Conservation (phyloP, 2,329 filamentous ascomycete genomes). For the Phaeosphaeria sp. region DNA sequence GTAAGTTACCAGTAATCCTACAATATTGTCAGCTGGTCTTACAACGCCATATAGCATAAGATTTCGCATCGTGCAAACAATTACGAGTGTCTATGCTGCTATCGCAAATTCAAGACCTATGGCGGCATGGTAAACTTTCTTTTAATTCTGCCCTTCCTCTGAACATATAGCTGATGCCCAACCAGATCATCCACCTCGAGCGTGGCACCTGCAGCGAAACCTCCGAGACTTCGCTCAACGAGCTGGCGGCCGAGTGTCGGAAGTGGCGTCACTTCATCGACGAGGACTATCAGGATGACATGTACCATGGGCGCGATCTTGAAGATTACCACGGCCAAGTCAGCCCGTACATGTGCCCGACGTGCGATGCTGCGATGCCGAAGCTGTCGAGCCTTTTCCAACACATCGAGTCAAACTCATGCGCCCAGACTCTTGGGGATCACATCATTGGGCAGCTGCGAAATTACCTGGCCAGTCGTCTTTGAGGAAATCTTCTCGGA, state of each 20-base stretch:
- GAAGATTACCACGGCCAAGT: neutral
- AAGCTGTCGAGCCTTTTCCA: conserved; percentile 11
- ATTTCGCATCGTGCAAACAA: conserved; percentile 1
- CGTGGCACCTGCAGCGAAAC: conserved; percentile 9
- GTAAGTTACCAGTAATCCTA: neutral
- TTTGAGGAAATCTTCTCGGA: neutral
- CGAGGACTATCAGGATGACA: conserved; percentile 13
- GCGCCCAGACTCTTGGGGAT: conserved; percentile 3
- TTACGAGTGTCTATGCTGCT: conserved; percentile 18
- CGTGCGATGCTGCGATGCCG: conserved; percentile 1
- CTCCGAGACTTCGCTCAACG: conserved; percentile 12
- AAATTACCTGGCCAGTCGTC: conserved; percentile 1
- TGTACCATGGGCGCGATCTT: conserved; percentile 1
- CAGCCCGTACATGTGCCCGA: conserved; percentile 8
- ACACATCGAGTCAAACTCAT: conserved; percentile 9
- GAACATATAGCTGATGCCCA: neutral
- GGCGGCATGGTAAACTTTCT: conserved; percentile 18
- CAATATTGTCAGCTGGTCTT: neutral
- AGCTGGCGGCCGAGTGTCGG: conserved; percentile 17
- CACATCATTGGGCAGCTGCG: conserved; percentile 1
- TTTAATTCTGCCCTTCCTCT: neutral
- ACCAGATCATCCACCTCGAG: conserved; percentile 20
- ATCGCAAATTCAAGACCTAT: conserved; percentile 18
- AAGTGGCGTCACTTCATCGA: conserved; percentile 19
- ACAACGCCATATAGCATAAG: conserved; percentile 7